phyloP scores from a whole-genome alignment of 2,329 filamentous ascomycete genomes.

The Tolypocladium capitatum region DNA sequence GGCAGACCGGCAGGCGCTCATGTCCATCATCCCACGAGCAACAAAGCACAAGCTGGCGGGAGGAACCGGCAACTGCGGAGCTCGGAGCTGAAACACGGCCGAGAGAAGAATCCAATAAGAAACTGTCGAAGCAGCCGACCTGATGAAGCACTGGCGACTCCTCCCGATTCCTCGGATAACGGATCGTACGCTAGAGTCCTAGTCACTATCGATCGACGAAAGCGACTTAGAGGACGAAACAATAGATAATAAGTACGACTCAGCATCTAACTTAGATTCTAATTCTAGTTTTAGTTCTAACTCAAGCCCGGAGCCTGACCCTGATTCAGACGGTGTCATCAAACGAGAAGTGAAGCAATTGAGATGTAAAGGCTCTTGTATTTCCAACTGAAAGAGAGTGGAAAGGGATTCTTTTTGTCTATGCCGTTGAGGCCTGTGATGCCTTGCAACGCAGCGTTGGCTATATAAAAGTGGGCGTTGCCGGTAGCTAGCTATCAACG shows the following conservation, averaged over 20 bases:
- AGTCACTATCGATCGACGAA: background rate
- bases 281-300: background rate
- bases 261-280: background rate
- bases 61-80: too few species aligned
- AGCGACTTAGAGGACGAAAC: background rate
- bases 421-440: too few species aligned
- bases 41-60: background rate
- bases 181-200: background rate
- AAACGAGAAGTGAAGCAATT: too few species aligned
- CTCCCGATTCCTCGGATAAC: background rate
- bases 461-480: too few species aligned
- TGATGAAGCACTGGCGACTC: background rate
- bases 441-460: too few species aligned
- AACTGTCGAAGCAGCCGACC: background rate
- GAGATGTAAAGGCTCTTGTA: too few species aligned
- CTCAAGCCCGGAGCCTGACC: background rate
- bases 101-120: too few species aligned
- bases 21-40: background rate
- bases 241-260: background rate
- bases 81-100: too few species aligned
- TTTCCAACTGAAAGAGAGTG: too few species aligned
- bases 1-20: background rate
- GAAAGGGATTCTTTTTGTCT: too few species aligned
- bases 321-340: background rate
- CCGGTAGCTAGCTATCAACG: background rate